Conservation (phyloP, 371 early-diverging fungal genomes). For the Apophysomyces sp. region DNA sequence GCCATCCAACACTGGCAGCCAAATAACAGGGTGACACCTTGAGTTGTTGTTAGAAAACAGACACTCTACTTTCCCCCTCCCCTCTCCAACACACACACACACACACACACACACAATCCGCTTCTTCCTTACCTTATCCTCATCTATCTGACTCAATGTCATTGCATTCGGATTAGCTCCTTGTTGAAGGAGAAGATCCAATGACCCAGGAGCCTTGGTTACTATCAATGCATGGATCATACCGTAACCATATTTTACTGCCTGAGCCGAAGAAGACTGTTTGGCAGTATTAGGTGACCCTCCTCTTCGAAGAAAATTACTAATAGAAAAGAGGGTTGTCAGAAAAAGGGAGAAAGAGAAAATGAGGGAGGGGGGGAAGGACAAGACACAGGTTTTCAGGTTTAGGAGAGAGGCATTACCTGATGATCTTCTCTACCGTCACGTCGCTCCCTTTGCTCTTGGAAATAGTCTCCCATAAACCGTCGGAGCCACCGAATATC, state of each 20-base stretch:
- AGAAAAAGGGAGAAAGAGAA: not conserved
- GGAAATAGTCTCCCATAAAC: slow-evolving; percentile 41
- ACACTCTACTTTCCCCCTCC: not conserved
- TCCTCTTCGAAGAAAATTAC: slow-evolving; percentile 41
- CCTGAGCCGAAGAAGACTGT: slow-evolving; percentile 25
- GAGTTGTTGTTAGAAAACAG: not conserved
- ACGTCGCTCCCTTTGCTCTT: slow-evolving; percentile 37
- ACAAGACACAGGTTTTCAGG: too few relatives aligned
- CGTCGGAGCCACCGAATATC: slow-evolving; percentile 46
- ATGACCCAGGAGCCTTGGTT: slow-evolving; percentile 26
- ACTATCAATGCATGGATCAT: slow-evolving; percentile 48
- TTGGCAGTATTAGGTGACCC: slow-evolving; percentile 52
- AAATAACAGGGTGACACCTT: slow-evolving; percentile 47
- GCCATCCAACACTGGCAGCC: slow-evolving; percentile 44
- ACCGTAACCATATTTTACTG: slow-evolving; percentile 47
- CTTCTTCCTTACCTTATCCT: slow-evolving; percentile 32
- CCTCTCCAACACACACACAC: not conserved
- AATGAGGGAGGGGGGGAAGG: not conserved
- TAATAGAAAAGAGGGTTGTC: slow-evolving; percentile 2
- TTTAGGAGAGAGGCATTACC: slow-evolving; percentile 22
- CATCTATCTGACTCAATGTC: slow-evolving; percentile 32
- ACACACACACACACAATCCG: not conserved
- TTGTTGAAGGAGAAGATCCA: slow-evolving; percentile 40
- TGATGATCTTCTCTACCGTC: slow-evolving; percentile 43
- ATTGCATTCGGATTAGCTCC: slow-evolving; percentile 45